Conservation (phyloP, 2,329 filamentous ascomycete species). For the Pseudogymnoascus sp. region DNA sequence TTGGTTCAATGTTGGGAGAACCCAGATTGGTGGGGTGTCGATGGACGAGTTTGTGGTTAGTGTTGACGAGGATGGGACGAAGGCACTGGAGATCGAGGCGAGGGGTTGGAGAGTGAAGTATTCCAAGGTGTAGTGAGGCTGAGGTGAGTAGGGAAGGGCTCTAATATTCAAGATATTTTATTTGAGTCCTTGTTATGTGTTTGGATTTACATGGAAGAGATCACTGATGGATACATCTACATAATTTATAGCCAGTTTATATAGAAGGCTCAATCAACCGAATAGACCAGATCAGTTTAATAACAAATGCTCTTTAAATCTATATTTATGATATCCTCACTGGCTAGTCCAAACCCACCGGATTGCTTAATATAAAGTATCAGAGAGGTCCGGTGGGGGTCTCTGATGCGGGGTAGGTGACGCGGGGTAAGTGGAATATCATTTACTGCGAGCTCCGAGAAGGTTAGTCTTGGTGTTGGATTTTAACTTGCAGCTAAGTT, state of each 20-base stretch:
- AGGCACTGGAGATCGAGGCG: neutral
- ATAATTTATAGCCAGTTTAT: neutral
- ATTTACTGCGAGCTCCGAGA: neutral
- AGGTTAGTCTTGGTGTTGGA: neutral
- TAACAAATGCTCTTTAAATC: neutral
- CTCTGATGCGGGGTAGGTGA: neutral
- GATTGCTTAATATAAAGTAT: neutral
- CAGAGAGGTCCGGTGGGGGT: neutral
- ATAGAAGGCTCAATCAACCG: neutral
- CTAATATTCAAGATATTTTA: neutral
- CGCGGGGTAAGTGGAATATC: slow-evolving; percentile 2
- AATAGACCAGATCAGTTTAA: neutral
- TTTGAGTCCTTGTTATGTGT: neutral
- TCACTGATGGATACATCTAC: neutral
- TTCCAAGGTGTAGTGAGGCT: neutral
- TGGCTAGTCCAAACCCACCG: neutral
- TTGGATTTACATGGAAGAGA: neutral
- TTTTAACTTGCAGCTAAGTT: neutral
- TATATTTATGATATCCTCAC: neutral
- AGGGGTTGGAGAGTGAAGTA: neutral
- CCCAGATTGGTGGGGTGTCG: slow-evolving; percentile 22
- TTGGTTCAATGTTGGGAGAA: slow-evolving; percentile 21
- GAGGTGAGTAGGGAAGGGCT: neutral
- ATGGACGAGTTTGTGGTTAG: slow-evolving; percentile 27
- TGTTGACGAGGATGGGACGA: slow-evolving; percentile 21